Base-by-base conservation (phyloP, 257 asterid genomes). In the Petunia axillaris region DNA sequence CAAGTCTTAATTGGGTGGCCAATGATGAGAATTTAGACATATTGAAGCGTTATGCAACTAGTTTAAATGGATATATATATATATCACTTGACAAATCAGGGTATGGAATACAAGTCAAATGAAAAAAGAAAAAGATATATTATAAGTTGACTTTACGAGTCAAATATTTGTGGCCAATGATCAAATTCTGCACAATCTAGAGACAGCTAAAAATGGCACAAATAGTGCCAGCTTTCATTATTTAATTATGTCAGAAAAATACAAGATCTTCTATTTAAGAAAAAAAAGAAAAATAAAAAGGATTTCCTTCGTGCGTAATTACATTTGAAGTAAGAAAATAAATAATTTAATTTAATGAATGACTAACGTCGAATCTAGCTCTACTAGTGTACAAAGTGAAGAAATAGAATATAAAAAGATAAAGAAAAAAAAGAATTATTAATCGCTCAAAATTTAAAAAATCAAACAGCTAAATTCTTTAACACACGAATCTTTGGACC, bases 381-480 rank as follows among this genome's bases (percentile, higher is more conserved):
- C 60, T 35, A 25, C 77, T 9, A 35, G 58, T 48, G 44, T 71
- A 71, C 60, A 48, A 48, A 48, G 39, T 2, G 0, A 38, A 64
- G 6, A 37, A 37, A 38, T 2, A 1, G 2, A 38, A 37, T 64
- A 4, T 1, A 64, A 10, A 10, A 4, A 2, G 55, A 9, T 7
- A 50, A 50, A 8, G 41, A 14, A 14, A 8, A 8, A n/a, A 70
- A 25, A 9, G 5, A 16, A 46, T 44, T 1, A 9, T 8, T 70
- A 70, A 16, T 70, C 10, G 35, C 44, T 58, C 16, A 70, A 53
- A 44, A 4, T 70, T 25, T 8, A 2, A 4, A 2, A 16, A 66
- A 25, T 71, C 60, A 71, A 48, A 71, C 60, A 71, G 3, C 58
- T 71, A 60, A 55, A 40, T 66, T 38, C 8, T 78, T 75, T 41